Conservation (phyloP, 768 basidiomycete genomes). For the Chalciporus chontae region DNA sequence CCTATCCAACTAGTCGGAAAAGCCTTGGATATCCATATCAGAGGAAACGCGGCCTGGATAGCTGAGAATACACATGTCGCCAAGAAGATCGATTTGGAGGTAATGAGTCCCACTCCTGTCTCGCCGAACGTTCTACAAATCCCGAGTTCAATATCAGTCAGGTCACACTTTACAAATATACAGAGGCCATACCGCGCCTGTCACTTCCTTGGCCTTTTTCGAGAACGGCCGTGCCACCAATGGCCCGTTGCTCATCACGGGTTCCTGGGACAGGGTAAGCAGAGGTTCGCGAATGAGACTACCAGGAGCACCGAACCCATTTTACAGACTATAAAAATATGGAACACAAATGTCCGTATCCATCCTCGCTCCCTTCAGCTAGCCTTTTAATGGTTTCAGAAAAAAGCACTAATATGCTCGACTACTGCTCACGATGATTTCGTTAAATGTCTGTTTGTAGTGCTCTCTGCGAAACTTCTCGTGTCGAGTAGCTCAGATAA, state of each 20-base stretch:
- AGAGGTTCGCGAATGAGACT: neutral
- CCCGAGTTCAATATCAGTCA: slow-evolving; percentile 48
- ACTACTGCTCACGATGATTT: slow-evolving; percentile 86
- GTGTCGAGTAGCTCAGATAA: slow-evolving; percentile 92
- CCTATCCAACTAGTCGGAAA: slow-evolving; percentile 78
- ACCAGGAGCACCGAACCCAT: slow-evolving; percentile 8
- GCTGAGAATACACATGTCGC: slow-evolving; percentile 81
- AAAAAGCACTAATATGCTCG: slow-evolving; percentile 63
- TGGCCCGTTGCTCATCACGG: slow-evolving; percentile 67
- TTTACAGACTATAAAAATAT: slow-evolving; percentile 76
- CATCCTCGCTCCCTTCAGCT: neutral
- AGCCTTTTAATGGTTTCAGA: slow-evolving; percentile 41
- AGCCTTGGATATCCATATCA: slow-evolving; percentile 66
- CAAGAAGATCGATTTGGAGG: slow-evolving; percentile 75
- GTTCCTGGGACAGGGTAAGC: slow-evolving; percentile 87
- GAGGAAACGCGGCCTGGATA: slow-evolving; percentile 72
- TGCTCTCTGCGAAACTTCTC: slow-evolving; percentile 63
- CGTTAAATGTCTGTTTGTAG: slow-evolving; percentile 76
- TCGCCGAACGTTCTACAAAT: slow-evolving; percentile 7
- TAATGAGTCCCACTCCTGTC: slow-evolving; percentile 29
- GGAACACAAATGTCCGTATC: slow-evolving; percentile 66
- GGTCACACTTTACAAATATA: slow-evolving; percentile 75
- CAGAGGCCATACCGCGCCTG: slow-evolving; percentile 85
- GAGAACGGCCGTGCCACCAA: slow-evolving; percentile 38
- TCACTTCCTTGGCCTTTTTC: slow-evolving; percentile 76